These are phyloP conservation scores for Syzygium oleosum DNA, from an alignment of 345 rosid genomes.

Conservation along the genomic window DNA sequence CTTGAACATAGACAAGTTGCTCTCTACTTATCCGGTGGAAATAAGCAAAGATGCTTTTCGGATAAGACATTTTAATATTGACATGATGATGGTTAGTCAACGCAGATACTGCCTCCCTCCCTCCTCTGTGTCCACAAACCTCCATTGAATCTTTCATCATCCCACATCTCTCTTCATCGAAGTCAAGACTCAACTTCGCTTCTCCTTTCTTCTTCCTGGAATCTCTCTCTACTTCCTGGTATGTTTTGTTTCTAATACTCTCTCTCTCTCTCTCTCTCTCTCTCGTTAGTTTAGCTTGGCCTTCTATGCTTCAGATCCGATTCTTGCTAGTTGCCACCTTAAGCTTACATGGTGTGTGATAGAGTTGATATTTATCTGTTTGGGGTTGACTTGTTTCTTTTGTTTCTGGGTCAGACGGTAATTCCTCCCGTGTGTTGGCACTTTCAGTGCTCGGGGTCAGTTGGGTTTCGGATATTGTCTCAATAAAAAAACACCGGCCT, in stretches of 20 bases:
- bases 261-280: not conserved
- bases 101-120: not conserved
- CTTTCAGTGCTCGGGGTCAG: not conserved
- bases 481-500: not conserved
- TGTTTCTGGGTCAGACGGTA: not conserved
- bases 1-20: not conserved
- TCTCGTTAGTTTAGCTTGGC: not conserved
- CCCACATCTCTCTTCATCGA: not conserved
- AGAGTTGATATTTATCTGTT: not conserved
- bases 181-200: not conserved
- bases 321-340: not conserved
- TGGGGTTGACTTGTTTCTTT: not conserved
- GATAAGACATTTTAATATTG: not conserved
- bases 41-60: not conserved
- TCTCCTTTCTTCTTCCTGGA: not conserved
- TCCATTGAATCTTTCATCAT: not conserved
- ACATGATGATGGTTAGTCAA: not conserved
- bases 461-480: not conserved
- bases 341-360: not conserved
- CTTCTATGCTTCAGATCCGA: not conserved
- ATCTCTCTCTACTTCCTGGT: not conserved
- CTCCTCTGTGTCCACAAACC: not conserved
- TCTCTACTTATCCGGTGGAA: not conserved
- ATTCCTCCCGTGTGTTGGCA: not conserved
- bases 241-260: not conserved